These are phyloP conservation scores for Alternaria triticina DNA, from an alignment of 2,329 filamentous ascomycete genomes.

Conservation along the genomic window DNA sequence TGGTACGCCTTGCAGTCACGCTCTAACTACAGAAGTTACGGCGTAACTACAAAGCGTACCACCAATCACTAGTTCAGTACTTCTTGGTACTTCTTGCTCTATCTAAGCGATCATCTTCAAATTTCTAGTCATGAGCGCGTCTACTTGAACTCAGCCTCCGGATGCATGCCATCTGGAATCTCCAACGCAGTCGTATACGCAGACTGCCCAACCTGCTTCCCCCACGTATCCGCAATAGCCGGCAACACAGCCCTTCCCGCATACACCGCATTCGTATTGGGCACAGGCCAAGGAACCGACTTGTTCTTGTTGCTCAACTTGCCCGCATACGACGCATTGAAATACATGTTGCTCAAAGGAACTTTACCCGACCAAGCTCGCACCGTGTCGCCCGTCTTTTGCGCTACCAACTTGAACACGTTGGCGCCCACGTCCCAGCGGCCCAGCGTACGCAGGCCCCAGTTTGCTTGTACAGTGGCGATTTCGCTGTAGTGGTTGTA, in stretches of 20 bases:
- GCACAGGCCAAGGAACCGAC: constrained; percentile 38
- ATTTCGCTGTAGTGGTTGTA: constrained; percentile 58
- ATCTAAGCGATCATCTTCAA: background rate
- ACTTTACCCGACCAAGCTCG: constrained; percentile 35
- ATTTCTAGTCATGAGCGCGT: background rate
- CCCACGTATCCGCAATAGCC: constrained; percentile 34
- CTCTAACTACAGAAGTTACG: no score
- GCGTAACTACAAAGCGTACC: no score
- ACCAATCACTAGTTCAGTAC: background rate
- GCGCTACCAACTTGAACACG: constrained; percentile 47
- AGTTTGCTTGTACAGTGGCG: constrained; percentile 54
- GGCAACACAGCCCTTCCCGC: constrained; percentile 37
- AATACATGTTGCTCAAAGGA: constrained; percentile 39
- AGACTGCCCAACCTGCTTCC: constrained; percentile 22
- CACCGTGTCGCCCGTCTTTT: constrained; percentile 35
- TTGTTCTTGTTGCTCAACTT: constrained; percentile 38
- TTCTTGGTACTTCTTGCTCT: background rate
- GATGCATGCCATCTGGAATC: constrained; percentile 44
- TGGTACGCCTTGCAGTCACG: no score
- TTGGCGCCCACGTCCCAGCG: constrained; percentile 57
- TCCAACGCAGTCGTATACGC: constrained; percentile 41
- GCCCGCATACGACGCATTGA: constrained; percentile 42
- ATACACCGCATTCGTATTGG: constrained; percentile 32
- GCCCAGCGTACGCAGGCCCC: constrained; percentile 53
- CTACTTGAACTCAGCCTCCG: constrained; percentile 37